Percentiles rank a stretch among this genome's conserved stretches.
phyloP scores from a whole-genome alignment of 225 moss, liverwort and hornwort genomes.

The Climacium dendroides region DNA sequence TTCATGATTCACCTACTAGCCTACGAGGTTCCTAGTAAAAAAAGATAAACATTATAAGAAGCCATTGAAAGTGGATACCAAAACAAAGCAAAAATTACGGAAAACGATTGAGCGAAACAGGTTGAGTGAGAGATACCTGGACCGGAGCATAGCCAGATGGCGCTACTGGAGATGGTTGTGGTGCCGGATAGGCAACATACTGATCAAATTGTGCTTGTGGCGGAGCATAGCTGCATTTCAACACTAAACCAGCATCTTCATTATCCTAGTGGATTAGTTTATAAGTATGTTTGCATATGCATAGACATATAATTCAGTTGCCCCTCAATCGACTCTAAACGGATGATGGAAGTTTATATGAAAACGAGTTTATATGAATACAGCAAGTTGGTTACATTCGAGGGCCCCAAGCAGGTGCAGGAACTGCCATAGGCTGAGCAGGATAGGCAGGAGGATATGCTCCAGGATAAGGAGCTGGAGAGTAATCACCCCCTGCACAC shows the following conservation, averaged over 20 bases:
- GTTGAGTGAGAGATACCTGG: slow-evolving; percentile 32
- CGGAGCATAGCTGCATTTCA: slow-evolving; percentile 53
- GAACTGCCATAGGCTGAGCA: slow-evolving; percentile 47
- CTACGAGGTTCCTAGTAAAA: background rate
- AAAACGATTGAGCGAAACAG: background rate
- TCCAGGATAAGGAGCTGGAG: slow-evolving; percentile 42
- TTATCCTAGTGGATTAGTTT: background rate
- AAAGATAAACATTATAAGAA: background rate
- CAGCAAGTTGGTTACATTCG: slow-evolving; percentile 51
- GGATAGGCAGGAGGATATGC: slow-evolving; percentile 46
- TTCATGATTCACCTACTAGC: background rate
- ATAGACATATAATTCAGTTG: background rate
- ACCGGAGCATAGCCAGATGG: slow-evolving; percentile 91
- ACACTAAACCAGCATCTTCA: background rate
- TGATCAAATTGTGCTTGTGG: slow-evolving; percentile 70
- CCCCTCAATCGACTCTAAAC: background rate
- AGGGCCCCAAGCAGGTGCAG: slow-evolving; percentile 75
- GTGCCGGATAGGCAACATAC: slow-evolving; percentile 54
- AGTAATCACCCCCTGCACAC: slow-evolving; percentile 57
- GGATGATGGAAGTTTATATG: background rate
- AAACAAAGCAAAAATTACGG: background rate
- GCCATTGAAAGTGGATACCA: background rate
- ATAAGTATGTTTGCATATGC: background rate
- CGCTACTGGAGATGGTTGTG: slow-evolving; percentile 57
- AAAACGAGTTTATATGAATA: background rate